Evolutionary conservation across 768 basidiomycete genomes (phyloP).

Genomic region (Thelephora aurantiotincta): DNA sequence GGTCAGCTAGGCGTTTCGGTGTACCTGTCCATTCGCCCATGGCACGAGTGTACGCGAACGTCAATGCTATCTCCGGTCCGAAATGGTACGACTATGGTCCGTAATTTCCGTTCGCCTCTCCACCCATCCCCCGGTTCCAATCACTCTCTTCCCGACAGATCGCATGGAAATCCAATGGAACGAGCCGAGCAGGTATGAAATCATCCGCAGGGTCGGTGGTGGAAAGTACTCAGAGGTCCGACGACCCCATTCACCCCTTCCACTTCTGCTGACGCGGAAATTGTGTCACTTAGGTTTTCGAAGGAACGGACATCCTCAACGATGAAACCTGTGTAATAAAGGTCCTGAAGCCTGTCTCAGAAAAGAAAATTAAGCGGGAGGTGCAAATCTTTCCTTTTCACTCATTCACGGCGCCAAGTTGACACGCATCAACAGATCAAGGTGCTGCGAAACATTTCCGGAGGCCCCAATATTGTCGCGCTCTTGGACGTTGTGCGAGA

Average conservation of each 20-base stretch:
- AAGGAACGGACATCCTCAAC: conserved; percentile 81
- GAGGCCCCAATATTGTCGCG: conserved; percentile 88
- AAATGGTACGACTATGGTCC: conserved; percentile 93
- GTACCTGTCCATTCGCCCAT: conserved; percentile 28
- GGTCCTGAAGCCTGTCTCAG: conserved; percentile 96
- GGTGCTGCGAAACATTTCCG: conserved; percentile 89
- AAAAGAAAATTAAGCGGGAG: conserved; percentile 99
- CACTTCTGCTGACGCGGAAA: conserved; percentile 2
- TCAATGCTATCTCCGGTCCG: conserved; percentile 74
- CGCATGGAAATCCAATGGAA: conserved; percentile 93
- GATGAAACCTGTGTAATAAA: conserved; percentile 96
- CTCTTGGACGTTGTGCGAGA: conserved; percentile 93
- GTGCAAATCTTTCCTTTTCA: neutral
- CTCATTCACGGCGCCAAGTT: neutral
- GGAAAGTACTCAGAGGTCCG: conserved; percentile 89
- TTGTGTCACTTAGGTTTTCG: conserved; percentile 51
- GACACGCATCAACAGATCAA: conserved; percentile 40
- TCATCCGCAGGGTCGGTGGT: conserved; percentile 86
- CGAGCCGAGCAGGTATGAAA: conserved; percentile 92
- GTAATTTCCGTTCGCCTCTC: conserved; percentile 7
- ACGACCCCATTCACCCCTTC: neutral
- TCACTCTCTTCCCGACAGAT: conserved; percentile 30
- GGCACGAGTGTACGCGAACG: conserved; percentile 77
- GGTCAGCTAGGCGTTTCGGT: neutral
- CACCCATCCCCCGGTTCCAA: neutral